Conservation (phyloP, 768 basidiomycete species). For the Lactarius hatsudake region DNA sequence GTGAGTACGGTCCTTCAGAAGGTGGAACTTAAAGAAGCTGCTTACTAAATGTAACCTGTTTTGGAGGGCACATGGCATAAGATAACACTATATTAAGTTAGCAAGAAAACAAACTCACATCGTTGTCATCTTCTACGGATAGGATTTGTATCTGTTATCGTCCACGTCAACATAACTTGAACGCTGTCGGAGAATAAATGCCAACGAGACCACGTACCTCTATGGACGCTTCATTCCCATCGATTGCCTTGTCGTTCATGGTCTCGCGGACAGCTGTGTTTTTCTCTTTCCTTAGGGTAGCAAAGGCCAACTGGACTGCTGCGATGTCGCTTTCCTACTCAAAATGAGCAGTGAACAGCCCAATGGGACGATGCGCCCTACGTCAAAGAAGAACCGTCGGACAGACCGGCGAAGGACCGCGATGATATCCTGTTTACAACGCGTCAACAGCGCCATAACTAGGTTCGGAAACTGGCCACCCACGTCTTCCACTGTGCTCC, state of each 20-base stretch:
- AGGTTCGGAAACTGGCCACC: background rate
- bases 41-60: slow-evolving; percentile 15
- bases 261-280: slow-evolving; percentile 1
- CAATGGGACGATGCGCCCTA: background rate
- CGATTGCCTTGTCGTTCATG: slow-evolving; percentile 9
- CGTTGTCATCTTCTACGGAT: slow-evolving; percentile 13
- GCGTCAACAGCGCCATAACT: background rate
- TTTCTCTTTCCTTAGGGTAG: slow-evolving; percentile 12
- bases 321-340: slow-evolving; percentile 10
- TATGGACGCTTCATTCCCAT: slow-evolving; percentile 7
- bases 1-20: background rate
- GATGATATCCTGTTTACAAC: slow-evolving; percentile 8
- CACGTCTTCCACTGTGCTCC: slow-evolving; percentile 13
- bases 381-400: slow-evolving; percentile 17
- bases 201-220: background rate
- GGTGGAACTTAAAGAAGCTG: background rate
- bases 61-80: background rate
- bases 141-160: slow-evolving; percentile 5
- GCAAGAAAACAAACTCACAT: background rate
- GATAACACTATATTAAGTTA: background rate
- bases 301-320: slow-evolving; percentile 11
- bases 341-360: slow-evolving; percentile 2
- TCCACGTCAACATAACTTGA: background rate
- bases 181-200: background rate
- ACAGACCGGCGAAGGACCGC: slow-evolving; percentile 17